Conservation (phyloP, 2,329 filamentous ascomycete species). For the Xylariaceae sp. region DNA sequence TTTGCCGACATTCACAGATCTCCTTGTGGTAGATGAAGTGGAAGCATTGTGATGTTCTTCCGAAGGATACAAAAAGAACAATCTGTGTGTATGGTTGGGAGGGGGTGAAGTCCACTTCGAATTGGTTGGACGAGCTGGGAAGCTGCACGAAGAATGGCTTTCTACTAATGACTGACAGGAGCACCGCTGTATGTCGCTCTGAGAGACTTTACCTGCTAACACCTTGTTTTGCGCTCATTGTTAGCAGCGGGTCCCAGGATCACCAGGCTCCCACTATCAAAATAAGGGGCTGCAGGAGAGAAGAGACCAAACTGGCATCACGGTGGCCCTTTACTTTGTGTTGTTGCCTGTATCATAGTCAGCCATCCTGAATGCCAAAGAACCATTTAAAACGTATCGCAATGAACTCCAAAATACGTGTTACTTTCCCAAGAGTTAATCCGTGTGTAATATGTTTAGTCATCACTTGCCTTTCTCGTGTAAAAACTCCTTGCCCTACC, state of each 20-base stretch:
- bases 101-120: slow-evolving; percentile 7
- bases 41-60: slow-evolving; percentile 24
- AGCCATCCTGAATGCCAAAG: slow-evolving; percentile 28
- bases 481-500: no score
- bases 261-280: slow-evolving; percentile 20
- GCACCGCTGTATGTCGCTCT: slow-evolving; percentile 14
- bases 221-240: slow-evolving; percentile 14
- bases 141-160: slow-evolving; percentile 6
- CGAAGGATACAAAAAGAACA: slow-evolving; percentile 26
- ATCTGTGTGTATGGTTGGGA: slow-evolving; percentile 14
- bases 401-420: no score
- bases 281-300: slow-evolving; percentile 20
- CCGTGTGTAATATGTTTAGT: no score
- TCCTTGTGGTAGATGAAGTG: slow-evolving; percentile 34
- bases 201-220: slow-evolving; percentile 15
- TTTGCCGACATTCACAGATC: slow-evolving; percentile 27
- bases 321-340: slow-evolving; percentile 25
- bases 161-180: slow-evolving; percentile 20
- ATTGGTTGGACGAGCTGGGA: slow-evolving; percentile 17
- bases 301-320: slow-evolving; percentile 25
- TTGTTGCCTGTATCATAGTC: slow-evolving; percentile 30
- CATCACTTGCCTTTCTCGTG: no score
- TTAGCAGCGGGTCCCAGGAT: slow-evolving; percentile 12
- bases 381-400: slow-evolving; percentile 20
- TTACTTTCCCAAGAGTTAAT: no score